phyloP scores from a whole-genome alignment of 2,329 filamentous ascomycete species.

The Acrodontium crateriforme region DNA sequence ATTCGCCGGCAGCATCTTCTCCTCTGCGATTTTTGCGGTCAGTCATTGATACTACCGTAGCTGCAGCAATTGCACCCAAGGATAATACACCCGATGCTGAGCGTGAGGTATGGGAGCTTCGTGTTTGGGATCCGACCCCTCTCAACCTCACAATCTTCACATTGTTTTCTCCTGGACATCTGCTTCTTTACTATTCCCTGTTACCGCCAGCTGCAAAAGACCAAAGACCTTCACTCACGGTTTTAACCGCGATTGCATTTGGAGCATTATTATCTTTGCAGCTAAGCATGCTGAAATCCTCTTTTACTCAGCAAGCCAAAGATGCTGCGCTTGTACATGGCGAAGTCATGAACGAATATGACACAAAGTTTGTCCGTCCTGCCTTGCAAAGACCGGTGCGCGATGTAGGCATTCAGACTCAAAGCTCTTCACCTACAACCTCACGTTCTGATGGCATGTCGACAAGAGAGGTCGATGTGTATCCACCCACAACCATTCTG shows the following conservation, averaged over 20 bases:
- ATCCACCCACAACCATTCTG: conserved; percentile 49
- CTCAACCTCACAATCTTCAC: conserved; percentile 72
- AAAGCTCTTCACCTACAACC: conserved; percentile 25
- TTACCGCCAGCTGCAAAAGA: conserved; percentile 66
- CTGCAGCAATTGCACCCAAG: conserved; percentile 57
- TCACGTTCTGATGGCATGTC: conserved; percentile 13
- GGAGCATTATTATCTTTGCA: conserved; percentile 63
- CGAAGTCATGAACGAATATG: conserved; percentile 89
- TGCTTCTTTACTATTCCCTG: conserved; percentile 80
- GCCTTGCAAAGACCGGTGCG: conserved; percentile 67
- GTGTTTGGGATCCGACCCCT: conserved; percentile 85
- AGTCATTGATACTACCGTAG: conserved; percentile 40
- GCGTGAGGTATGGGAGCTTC: conserved; percentile 87
- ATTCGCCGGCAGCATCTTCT: conserved; percentile 62
- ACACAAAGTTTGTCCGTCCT: conserved; percentile 89
- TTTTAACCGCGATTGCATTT: conserved; percentile 69
- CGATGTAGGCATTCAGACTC: conserved; percentile 68
- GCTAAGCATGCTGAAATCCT: conserved; percentile 56
- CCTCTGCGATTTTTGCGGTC: conserved; percentile 62
- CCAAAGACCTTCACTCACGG: conserved; percentile 68
- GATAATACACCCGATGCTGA: conserved; percentile 70
- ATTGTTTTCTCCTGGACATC: conserved; percentile 83
- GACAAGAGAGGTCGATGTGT: conserved; percentile 42
- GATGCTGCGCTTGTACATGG: conserved; percentile 75
- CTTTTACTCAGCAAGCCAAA: conserved; percentile 72